Percentiles rank a stretch among this genome's conserved stretches.
Evolutionary conservation across 371 early-diverging fungal species (phyloP).

Genomic region (Cladochytrium tenue): DNA sequence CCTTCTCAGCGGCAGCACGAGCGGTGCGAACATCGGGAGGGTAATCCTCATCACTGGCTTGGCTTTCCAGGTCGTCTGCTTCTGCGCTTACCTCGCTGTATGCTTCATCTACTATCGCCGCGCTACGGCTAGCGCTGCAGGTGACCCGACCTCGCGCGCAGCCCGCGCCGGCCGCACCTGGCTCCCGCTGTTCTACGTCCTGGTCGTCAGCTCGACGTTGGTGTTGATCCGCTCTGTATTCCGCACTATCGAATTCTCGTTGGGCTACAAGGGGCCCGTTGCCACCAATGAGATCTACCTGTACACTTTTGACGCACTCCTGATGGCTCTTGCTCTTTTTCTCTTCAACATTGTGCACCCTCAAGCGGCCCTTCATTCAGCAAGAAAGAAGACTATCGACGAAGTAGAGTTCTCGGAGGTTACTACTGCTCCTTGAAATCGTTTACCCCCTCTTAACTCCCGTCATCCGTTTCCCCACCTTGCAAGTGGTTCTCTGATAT

Average conservation of each 20-base stretch:
- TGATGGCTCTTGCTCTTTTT: conserved; percentile 5
- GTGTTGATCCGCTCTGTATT: background rate
- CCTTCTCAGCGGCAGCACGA: background rate
- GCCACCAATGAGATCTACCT: conserved; percentile 3
- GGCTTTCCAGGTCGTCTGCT: conserved; percentile 1
- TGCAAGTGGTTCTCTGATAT: too few relatives aligned
- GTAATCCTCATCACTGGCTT: background rate
- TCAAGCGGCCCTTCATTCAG: too few relatives aligned
- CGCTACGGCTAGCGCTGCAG: background rate
- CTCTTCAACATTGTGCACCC: conserved; percentile 1
- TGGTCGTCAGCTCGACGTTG: background rate
- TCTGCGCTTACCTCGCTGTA: background rate
- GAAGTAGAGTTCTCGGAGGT: too few relatives aligned
- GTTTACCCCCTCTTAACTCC: too few relatives aligned
- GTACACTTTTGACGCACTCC: conserved; percentile 1
- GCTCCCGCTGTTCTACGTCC: background rate
- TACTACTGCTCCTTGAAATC: too few relatives aligned
- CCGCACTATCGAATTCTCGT: background rate
- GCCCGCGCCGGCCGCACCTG: too few relatives aligned
- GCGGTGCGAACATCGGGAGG: background rate
- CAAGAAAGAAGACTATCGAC: too few relatives aligned
- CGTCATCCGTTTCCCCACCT: too few relatives aligned
- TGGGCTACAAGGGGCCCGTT: background rate
- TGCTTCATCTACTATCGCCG: background rate
- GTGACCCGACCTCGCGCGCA: background rate